phyloP scores from a whole-genome alignment of 306 rosid genomes.

The Crotalaria pallida region DNA sequence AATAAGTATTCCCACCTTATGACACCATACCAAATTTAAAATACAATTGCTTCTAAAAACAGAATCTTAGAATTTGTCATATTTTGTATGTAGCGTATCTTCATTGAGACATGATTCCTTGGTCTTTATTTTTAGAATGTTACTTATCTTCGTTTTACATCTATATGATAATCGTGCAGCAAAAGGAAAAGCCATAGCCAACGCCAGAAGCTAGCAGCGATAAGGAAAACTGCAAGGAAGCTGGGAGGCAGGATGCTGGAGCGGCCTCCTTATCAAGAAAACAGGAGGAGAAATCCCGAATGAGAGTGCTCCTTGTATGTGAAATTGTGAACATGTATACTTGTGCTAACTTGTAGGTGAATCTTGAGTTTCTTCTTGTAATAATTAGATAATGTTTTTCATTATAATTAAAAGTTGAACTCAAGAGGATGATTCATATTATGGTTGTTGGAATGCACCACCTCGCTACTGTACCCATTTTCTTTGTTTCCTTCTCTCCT shows the following conservation, averaged over 20 bases:
- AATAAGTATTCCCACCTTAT: neutral
- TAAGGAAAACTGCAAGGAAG: conserved; percentile 59
- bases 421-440: conserved; percentile 3
- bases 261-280: conserved; percentile 37
- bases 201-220: conserved; percentile 60
- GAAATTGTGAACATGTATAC: conserved; percentile 27
- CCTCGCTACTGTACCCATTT: too few species aligned
- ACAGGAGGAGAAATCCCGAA: conserved; percentile 46
- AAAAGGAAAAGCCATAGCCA: conserved; percentile 40
- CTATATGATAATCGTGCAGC: conserved; percentile 17
- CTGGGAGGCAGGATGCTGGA: conserved; percentile 47
- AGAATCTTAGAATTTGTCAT: neutral
- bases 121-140: neutral
- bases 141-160: neutral
- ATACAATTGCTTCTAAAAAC: neutral
- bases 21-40: neutral
- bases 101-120: neutral
- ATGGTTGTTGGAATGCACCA: too few species aligned
- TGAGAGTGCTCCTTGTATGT: conserved; percentile 35
- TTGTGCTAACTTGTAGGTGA: conserved; percentile 24
- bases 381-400: conserved; percentile 5
- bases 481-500: too few species aligned
- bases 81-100: neutral
- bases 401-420: too few species aligned
- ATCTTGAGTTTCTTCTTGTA: neutral